phyloP scores from a whole-genome alignment of 805 yeast genomes.

The Kodamaea laetipori region DNA sequence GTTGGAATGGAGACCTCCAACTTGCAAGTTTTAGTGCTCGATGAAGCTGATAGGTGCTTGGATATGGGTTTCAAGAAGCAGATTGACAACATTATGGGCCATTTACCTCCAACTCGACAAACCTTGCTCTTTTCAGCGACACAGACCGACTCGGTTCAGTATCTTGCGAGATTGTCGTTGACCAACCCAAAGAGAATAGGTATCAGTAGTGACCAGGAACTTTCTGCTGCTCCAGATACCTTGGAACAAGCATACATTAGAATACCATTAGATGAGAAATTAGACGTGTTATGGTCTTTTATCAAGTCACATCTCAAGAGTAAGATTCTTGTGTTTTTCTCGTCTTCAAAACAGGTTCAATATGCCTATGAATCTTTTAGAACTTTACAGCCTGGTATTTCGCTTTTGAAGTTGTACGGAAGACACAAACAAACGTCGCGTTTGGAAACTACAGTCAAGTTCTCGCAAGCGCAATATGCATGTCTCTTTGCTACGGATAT shows the following conservation, averaged over 20 bases:
- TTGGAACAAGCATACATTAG: conserved; percentile 81
- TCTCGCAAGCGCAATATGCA: conserved; percentile 74
- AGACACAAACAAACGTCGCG: conserved; percentile 89
- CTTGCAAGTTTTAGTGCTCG: conserved; percentile 76
- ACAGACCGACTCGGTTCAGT: conserved; percentile 78
- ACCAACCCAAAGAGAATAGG: conserved; percentile 56
- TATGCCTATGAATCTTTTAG: conserved; percentile 85
- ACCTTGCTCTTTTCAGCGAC: conserved; percentile 88
- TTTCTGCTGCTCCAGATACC: conserved; percentile 77
- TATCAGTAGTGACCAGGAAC: conserved; percentile 43
- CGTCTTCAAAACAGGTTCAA: conserved; percentile 90
- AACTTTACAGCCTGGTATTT: conserved; percentile 88
- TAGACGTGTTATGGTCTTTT: conserved; percentile 84
- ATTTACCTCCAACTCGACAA: conserved; percentile 79
- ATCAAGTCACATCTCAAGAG: conserved; percentile 77
- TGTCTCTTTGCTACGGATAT: conserved; percentile 89
- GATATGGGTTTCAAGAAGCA: conserved; percentile 92
- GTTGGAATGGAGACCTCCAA: conserved; percentile 75
- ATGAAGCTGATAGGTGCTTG: conserved; percentile 89
- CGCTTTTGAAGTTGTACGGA: conserved; percentile 82
- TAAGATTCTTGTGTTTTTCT: conserved; percentile 79
- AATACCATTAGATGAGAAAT: conserved; percentile 73
- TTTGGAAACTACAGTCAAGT: conserved; percentile 76
- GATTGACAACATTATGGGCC: conserved; percentile 75
- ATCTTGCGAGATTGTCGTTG: conserved; percentile 77